Evolutionary conservation across 2,329 filamentous ascomycete genomes (phyloP).

Genomic region (Neurospora sp.): DNA sequence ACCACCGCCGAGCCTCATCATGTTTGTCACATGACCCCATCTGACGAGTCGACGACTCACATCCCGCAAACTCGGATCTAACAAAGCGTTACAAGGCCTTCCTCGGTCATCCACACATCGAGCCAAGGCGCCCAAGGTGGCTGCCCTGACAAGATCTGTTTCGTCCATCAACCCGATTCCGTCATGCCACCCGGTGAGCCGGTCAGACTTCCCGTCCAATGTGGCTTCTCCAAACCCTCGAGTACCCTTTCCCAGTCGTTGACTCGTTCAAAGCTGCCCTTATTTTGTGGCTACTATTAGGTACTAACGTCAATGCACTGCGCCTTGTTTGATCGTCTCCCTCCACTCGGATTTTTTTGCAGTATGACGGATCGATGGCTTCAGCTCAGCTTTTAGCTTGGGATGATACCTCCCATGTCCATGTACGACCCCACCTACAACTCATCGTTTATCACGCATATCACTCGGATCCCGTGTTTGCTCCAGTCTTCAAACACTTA

Average conservation of each 20-base stretch:
- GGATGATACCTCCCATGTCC: not conserved
- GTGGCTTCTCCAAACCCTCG: not conserved
- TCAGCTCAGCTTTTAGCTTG: not conserved
- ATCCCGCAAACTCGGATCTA: not conserved
- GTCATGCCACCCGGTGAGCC: not conserved
- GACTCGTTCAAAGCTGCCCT: not conserved
- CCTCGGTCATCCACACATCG: not conserved
- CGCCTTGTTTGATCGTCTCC: not conserved
- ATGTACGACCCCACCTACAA: not conserved
- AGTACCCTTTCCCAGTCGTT: not conserved
- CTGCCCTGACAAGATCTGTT: not conserved
- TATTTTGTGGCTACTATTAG: not conserved
- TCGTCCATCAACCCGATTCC: not conserved
- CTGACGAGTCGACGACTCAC: not conserved
- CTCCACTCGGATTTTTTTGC: not conserved
- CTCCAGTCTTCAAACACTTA: not conserved
- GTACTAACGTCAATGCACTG: not conserved
- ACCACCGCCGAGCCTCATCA: not conserved
- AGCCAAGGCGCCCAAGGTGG: not conserved
- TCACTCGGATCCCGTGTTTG: not conserved
- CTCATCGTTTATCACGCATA: not conserved
- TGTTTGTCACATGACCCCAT: not conserved
- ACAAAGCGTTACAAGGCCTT: not conserved
- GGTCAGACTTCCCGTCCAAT: not conserved
- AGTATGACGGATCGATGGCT: not conserved